phyloP scores from a whole-genome alignment of 148 eudicot genomes.

The Spergularia bocconei region DNA sequence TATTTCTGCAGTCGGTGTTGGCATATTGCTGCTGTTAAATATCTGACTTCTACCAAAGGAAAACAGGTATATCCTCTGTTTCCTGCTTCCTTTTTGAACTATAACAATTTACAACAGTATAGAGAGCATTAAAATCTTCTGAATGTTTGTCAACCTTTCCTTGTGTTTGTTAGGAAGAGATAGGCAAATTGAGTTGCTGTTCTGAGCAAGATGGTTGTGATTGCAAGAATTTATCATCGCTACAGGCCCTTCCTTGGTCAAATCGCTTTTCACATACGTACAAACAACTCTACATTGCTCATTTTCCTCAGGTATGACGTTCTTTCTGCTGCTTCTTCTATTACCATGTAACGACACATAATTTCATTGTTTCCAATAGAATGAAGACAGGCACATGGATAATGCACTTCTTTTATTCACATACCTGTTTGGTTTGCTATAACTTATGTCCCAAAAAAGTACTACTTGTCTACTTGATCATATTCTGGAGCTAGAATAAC shows the following conservation, averaged over 20 bases:
- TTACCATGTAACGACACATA: not conserved
- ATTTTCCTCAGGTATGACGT: slow-evolving; percentile 68
- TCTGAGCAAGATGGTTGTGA: slow-evolving; percentile 60
- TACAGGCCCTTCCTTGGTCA: slow-evolving; percentile 69
- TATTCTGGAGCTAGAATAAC: not conserved
- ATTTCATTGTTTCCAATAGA: not conserved
- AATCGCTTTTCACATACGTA: slow-evolving; percentile 62
- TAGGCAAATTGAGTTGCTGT: slow-evolving; percentile 53
- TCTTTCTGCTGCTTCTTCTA: slow-evolving; percentile 8
- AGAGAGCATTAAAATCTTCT: not conserved
- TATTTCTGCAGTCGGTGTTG: slow-evolving; percentile 79
- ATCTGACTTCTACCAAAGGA: slow-evolving; percentile 41
- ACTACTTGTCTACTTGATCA: not conserved
- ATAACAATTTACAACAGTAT: not conserved
- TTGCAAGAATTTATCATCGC: slow-evolving; percentile 58
- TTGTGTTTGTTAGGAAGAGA: slow-evolving; percentile 48
- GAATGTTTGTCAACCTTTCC: slow-evolving; percentile 11
- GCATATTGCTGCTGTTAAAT: slow-evolving; percentile 79
- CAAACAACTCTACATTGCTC: slow-evolving; percentile 65
- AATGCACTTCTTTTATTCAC: not conserved
- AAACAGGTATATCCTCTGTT: slow-evolving; percentile 44
- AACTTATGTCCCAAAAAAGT: not conserved
- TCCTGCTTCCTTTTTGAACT: not conserved
- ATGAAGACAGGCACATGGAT: not conserved
- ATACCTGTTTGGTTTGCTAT: not conserved